phyloP scores from a whole-genome alignment of 306 rosid species.

The Ochetophila trinervis region DNA sequence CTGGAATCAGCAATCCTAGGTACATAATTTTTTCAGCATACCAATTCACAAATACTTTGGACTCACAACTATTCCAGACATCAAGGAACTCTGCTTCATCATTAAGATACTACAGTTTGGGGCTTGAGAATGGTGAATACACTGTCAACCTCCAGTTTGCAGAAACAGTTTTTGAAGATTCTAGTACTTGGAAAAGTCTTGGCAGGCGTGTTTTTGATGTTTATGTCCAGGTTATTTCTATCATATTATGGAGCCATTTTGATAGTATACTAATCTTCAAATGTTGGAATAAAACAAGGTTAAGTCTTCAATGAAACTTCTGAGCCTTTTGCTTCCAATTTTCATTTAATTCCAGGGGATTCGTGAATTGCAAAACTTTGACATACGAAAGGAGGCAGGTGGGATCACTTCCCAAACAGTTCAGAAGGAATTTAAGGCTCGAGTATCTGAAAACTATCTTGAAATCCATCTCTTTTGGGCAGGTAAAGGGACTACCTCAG shows the following conservation, averaged over 20 bases:
- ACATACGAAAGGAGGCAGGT: constrained; percentile 60
- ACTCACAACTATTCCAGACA: constrained; percentile 57
- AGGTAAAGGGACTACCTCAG: constrained; percentile 74
- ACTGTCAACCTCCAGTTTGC: constrained; percentile 59
- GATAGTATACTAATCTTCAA: no score
- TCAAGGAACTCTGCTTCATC: constrained; percentile 66
- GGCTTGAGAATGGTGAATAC: constrained; percentile 58
- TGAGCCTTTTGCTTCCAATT: no score
- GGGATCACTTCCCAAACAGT: constrained; percentile 38
- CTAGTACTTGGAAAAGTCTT: constrained; percentile 49
- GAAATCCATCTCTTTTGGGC: constrained; percentile 82
- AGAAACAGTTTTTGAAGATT: constrained; percentile 37
- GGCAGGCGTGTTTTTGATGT: constrained; percentile 69
- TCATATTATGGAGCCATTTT: not conserved
- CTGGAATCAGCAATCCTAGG: constrained; percentile 9
- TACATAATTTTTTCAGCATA: constrained; percentile 28
- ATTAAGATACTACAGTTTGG: constrained; percentile 65
- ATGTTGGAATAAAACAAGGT: no score
- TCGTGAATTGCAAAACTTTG: constrained; percentile 49
- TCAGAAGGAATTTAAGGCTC: constrained; percentile 26
- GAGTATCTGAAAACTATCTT: constrained; percentile 48
- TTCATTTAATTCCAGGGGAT: constrained; percentile 37
- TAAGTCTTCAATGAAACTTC: no score
- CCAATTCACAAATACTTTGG: constrained; percentile 38
- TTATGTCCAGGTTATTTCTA: constrained; percentile 52